phyloP scores from a whole-genome alignment of 1,284 basidiomycete species.

The Takashimella koratensis region DNA sequence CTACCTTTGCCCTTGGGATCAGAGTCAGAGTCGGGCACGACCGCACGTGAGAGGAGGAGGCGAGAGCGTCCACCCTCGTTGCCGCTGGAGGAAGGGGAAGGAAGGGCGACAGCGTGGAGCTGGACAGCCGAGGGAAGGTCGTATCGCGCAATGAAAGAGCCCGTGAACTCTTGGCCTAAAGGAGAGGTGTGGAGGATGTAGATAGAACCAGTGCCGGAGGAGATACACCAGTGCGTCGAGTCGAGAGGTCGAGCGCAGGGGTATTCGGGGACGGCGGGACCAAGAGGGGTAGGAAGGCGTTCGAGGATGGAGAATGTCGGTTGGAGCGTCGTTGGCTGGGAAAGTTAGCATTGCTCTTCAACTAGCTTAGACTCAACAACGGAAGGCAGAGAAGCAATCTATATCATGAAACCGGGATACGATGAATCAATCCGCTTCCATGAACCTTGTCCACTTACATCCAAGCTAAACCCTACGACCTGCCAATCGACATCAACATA shows the following conservation, averaged over 20 bases:
- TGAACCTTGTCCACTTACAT: slow-evolving; percentile 32
- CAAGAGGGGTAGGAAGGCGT: slow-evolving; percentile 56
- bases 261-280: slow-evolving; percentile 60
- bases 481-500: slow-evolving; percentile 69
- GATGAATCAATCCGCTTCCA: no score
- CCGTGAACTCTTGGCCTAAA: slow-evolving; percentile 33
- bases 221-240: slow-evolving; percentile 56
- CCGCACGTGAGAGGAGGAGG: slow-evolving; percentile 26
- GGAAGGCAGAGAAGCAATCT: no score
- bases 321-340: slow-evolving; percentile 52
- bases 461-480: slow-evolving; percentile 61
- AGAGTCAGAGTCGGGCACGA: slow-evolving; percentile 9
- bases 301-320: slow-evolving; percentile 61
- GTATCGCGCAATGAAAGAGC: slow-evolving; percentile 57
- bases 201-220: slow-evolving; percentile 68
- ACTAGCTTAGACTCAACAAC: no score
- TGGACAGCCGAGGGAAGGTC: slow-evolving; percentile 45
- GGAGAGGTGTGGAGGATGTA: slow-evolving; percentile 54
- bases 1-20: slow-evolving; percentile 14
- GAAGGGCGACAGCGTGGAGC: slow-evolving; percentile 1
- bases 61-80: slow-evolving; percentile 6
- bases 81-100: neutral
- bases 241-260: slow-evolving; percentile 65
- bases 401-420: slow-evolving; percentile 14
- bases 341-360: slow-evolving; percentile 3